Conservation (phyloP, 495 filamentous ascomycete genomes). For the Xylaria palmicola region DNA sequence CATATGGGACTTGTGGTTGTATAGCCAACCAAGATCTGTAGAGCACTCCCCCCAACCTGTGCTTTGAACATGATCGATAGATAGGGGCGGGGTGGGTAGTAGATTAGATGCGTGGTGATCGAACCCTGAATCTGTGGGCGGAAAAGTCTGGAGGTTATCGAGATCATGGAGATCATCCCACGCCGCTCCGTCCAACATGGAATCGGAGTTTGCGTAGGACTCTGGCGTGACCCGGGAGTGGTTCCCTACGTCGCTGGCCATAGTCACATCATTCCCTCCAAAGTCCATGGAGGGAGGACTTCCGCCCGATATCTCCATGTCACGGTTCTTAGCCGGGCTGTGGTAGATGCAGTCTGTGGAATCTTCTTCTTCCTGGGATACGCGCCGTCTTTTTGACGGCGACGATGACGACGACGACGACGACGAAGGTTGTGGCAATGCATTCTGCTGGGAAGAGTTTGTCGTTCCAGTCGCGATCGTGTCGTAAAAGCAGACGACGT, state of each 20-base stretch:
- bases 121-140: background rate
- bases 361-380: background rate
- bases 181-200: background rate
- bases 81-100: background rate
- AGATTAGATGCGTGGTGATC: background rate
- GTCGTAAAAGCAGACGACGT: background rate
- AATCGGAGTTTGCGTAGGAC: background rate
- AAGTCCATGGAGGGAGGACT: background rate
- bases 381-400: background rate
- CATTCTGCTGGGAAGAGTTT: background rate
- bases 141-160: background rate
- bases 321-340: background rate
- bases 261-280: background rate
- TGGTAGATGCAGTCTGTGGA: background rate
- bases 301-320: background rate
- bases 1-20: background rate
- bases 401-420: background rate
- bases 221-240: background rate
- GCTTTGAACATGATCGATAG: background rate
- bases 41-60: background rate
- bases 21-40: background rate
- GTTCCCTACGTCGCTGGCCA: background rate
- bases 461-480: background rate
- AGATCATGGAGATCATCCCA: background rate
- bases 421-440: background rate